A percentile compares a stretch with the other conserved stretches of the same genome.
Evolutionary conservation across 768 basidiomycete species (phyloP).

Genomic region (Tulasnella sp.): DNA sequence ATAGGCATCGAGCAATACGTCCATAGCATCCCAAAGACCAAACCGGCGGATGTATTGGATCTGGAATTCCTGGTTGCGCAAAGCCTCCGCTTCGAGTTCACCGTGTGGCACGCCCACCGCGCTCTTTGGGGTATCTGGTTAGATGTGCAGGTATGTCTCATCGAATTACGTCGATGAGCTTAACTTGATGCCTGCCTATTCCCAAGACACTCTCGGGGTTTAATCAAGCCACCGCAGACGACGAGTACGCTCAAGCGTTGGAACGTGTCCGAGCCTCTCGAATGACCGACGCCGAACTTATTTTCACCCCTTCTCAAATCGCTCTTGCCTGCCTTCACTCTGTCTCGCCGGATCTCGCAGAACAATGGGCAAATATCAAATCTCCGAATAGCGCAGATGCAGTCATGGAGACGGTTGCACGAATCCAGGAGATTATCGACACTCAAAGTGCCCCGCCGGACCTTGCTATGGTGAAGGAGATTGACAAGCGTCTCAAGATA

Average conservation of each 20-base stretch:
- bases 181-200: neutral
- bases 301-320: conserved; percentile 92
- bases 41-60: conserved; percentile 79
- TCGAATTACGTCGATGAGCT: neutral
- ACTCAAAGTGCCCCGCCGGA: conserved; percentile 60
- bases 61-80: conserved; percentile 96
- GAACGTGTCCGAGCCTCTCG: conserved; percentile 71
- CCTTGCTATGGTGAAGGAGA: conserved; percentile 78
- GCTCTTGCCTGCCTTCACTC: conserved; percentile 75
- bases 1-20: conserved; percentile 85
- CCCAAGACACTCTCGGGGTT: conserved; percentile 57
- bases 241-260: conserved; percentile 63
- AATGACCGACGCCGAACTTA: conserved; percentile 84
- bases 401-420: conserved; percentile 45
- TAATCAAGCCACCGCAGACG: conserved; percentile 49
- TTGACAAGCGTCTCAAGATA: conserved; percentile 77
- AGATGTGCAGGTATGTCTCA: conserved; percentile 67
- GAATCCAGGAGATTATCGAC: conserved; percentile 56
- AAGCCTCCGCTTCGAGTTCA: conserved; percentile 89
- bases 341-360: conserved; percentile 56
- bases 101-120: conserved; percentile 85
- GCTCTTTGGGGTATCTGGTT: conserved; percentile 86
- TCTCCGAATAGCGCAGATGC: conserved; percentile 34
- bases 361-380: conserved; percentile 58
- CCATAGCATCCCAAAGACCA: conserved; percentile 74